Conservation (phyloP, 2,329 filamentous ascomycete genomes). For the Phyllachora maydis region DNA sequence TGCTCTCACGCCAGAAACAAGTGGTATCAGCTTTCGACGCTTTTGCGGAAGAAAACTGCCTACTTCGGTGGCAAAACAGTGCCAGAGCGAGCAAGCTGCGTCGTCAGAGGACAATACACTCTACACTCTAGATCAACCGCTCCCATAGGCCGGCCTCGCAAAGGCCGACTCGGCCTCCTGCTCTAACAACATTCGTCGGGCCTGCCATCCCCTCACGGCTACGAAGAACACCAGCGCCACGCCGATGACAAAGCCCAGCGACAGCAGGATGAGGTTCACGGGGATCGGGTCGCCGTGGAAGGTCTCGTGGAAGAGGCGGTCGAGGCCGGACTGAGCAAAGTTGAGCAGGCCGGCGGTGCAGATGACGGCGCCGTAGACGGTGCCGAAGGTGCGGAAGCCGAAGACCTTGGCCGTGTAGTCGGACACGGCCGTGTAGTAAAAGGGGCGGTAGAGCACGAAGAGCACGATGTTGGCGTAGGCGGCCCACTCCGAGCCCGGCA, state of each 20-base stretch:
- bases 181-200: slow-evolving; percentile 12
- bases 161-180: slow-evolving; percentile 11
- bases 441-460: slow-evolving; percentile 69
- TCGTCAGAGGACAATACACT: no score
- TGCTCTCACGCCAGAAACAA: no score
- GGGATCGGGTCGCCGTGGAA: slow-evolving; percentile 58
- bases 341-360: slow-evolving; percentile 70
- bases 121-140: no score
- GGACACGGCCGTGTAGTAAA: slow-evolving; percentile 82
- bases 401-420: slow-evolving; percentile 87
- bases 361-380: slow-evolving; percentile 83
- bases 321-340: slow-evolving; percentile 63
- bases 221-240: slow-evolving; percentile 47
- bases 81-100: no score
- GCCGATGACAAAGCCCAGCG: slow-evolving; percentile 42
- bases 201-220: slow-evolving; percentile 14
- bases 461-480: slow-evolving; percentile 59
- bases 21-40: no score
- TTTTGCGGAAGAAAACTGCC: no score
- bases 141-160: no score
- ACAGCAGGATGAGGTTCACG: slow-evolving; percentile 50
- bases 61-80: no score
- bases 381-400: slow-evolving; percentile 78
- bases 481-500: slow-evolving; percentile 46
- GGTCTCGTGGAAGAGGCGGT: slow-evolving; percentile 52